Conservation (phyloP, 495 filamentous ascomycete species). For the Filosporella fistucella region DNA sequence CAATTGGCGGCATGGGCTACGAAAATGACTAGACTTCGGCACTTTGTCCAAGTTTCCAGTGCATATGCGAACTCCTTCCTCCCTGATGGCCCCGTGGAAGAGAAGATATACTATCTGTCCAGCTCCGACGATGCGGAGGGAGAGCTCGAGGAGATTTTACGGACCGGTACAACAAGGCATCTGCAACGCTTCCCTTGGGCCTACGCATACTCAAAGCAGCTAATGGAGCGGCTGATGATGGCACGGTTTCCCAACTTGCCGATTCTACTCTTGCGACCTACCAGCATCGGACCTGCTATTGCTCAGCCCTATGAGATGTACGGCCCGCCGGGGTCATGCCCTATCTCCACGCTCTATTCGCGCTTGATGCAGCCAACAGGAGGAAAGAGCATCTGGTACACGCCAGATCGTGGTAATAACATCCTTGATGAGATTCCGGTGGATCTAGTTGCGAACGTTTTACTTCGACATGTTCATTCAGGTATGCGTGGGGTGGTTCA, state of each 20-base stretch:
- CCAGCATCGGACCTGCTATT: constrained; percentile 10
- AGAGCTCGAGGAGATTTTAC: constrained; percentile 3
- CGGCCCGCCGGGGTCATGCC: constrained; percentile 2
- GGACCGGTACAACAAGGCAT: constrained; percentile 6
- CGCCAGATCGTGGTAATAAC: not conserved
- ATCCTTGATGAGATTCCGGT: constrained; percentile 14
- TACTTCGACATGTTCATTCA: constrained; percentile 8
- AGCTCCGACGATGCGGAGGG: not conserved
- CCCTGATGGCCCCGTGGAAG: constrained; percentile 5
- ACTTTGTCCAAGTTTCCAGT: constrained; percentile 15
- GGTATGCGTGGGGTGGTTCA: constrained; percentile 13
- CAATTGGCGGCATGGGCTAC: constrained; percentile 1
- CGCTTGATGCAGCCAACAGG: not conserved
- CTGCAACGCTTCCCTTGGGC: constrained; percentile 7
- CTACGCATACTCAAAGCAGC: constrained; percentile 16
- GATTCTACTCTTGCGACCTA: constrained; percentile 7
- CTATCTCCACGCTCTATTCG: constrained; percentile 5
- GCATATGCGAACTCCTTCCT: constrained; percentile 7
- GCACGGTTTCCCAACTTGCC: constrained; percentile 7
- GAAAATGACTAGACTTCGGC: constrained; percentile 3
- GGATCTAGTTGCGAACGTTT: constrained; percentile 11
- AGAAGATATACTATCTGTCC: constrained; percentile 10
- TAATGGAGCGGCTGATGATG: constrained; percentile 8
- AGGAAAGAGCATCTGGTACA: not conserved
- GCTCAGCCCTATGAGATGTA: constrained; percentile 12